Evolutionary conservation across 2,329 filamentous ascomycete species (phyloP).

Genomic region (Drechmeria coniospora): DNA sequence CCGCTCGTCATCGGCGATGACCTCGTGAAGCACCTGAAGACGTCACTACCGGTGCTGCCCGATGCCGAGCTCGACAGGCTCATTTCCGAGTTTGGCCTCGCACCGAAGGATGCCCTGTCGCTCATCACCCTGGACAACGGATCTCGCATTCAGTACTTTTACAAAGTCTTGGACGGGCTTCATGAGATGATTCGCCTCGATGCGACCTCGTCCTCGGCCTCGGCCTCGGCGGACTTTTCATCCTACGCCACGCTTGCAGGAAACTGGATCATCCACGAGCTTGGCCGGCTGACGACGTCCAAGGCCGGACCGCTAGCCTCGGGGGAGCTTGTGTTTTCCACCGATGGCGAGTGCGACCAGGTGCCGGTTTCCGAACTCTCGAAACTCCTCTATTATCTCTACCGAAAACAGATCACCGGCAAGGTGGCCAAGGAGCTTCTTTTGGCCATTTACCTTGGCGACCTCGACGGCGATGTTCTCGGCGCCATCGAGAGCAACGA

Average conservation of each 20-base stretch:
- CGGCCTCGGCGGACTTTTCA: constrained; percentile 13
- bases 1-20: constrained; percentile 62
- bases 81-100: constrained; percentile 48
- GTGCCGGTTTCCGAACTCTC: constrained; percentile 32
- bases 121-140: constrained; percentile 66
- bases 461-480: constrained; percentile 26
- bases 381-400: constrained; percentile 33
- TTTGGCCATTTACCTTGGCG: constrained; percentile 33
- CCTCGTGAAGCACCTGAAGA: constrained; percentile 47
- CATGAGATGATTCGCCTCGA: constrained; percentile 16
- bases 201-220: constrained; percentile 7
- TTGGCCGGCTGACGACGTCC: constrained; percentile 55
- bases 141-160: constrained; percentile 68
- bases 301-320: constrained; percentile 51
- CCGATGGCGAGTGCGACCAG: constrained; percentile 29
- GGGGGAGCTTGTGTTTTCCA: constrained; percentile 23
- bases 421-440: constrained; percentile 44
- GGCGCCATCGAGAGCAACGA: constrained; percentile 28
- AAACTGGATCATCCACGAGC: constrained; percentile 61
- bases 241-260: constrained; percentile 31
- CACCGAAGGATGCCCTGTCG: constrained; percentile 68
- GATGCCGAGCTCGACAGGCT: constrained; percentile 54
- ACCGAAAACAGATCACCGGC: constrained; percentile 33
- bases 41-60: constrained; percentile 53
- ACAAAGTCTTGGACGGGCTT: constrained; percentile 42